Percentiles rank a stretch among this genome's conserved stretches.
Conservation (phyloP, 1,284 basidiomycete species). For the Trichosporon sp. region DNA sequence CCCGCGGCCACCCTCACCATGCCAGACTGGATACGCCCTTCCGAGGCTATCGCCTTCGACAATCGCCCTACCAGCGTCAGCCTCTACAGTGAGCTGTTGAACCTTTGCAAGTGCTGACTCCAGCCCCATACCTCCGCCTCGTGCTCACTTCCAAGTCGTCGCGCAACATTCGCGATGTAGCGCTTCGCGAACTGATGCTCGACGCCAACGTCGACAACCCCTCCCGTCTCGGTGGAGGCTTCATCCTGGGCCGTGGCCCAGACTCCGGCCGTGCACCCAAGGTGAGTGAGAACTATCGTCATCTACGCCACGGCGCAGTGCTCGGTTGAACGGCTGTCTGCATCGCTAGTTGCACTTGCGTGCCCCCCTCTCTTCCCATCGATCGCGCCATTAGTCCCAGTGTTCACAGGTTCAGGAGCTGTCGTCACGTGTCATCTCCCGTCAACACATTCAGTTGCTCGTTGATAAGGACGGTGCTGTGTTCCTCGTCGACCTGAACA, state of each 20-base stretch:
- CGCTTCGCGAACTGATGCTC: conserved; percentile 12
- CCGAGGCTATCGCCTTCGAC: conserved; percentile 16
- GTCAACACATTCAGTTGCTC: conserved; percentile 39
- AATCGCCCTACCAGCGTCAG: conserved; percentile 15
- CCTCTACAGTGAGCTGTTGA: not conserved
- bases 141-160: conserved; percentile 16
- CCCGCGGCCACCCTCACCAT: conserved; percentile 1
- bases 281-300: conserved; percentile 7
- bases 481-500: conserved; percentile 40
- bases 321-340: conserved; percentile 8
- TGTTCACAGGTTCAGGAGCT: conserved; percentile 30
- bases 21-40: conserved; percentile 15
- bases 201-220: conserved; percentile 2
- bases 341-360: not conserved
- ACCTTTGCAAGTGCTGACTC: not conserved
- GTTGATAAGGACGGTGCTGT: conserved; percentile 36
- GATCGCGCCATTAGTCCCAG: not conserved
- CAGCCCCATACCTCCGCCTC: conserved; percentile 11
- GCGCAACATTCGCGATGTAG: conserved; percentile 7
- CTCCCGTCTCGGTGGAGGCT: conserved; percentile 11
- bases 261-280: conserved; percentile 18
- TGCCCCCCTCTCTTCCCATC: not conserved
- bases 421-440: conserved; percentile 41
- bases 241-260: conserved; percentile 17
- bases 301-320: not conserved